These are phyloP conservation scores for Pontederia crassipes DNA, from an alignment of 176 grass and related monocot species.

Conservation along the genomic window DNA sequence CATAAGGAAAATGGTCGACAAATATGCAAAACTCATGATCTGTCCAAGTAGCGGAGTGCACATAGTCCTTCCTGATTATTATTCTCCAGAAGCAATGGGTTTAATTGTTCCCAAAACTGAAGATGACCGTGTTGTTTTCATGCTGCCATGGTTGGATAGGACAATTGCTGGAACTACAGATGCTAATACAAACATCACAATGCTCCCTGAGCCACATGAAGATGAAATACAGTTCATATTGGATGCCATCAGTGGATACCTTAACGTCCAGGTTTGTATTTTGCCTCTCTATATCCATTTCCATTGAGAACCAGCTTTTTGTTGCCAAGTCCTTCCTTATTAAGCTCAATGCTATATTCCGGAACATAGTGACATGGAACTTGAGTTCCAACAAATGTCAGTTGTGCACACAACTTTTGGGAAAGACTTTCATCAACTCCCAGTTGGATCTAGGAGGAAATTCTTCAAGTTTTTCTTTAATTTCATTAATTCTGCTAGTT, in stretches of 20 bases:
- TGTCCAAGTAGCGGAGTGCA: slow-evolving; percentile 82
- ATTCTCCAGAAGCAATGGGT: slow-evolving; percentile 85
- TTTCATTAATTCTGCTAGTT: too few relatives aligned
- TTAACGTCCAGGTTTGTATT: slow-evolving; percentile 80
- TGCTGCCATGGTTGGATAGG: slow-evolving; percentile 94
- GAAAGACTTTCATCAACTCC: too few relatives aligned
- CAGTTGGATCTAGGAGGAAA: too few relatives aligned
- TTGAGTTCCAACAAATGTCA: too few relatives aligned
- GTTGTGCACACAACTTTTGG: too few relatives aligned
- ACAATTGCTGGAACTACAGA: slow-evolving; percentile 79
- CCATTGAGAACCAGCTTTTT: not conserved
- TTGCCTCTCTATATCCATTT: slow-evolving; percentile 3
- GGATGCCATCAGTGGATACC: slow-evolving; percentile 85
- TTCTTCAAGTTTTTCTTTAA: too few relatives aligned
- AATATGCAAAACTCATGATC: slow-evolving; percentile 54
- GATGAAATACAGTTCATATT: slow-evolving; percentile 99
- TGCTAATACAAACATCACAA: slow-evolving; percentile 67
- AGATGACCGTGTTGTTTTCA: slow-evolving; percentile 93
- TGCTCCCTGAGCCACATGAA: slow-evolving; percentile 96
- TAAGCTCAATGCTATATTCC: not conserved
- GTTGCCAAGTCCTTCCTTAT: not conserved
- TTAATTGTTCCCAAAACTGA: slow-evolving; percentile 97
- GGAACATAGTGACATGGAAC: too few relatives aligned
- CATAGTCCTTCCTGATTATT: slow-evolving; percentile 94
- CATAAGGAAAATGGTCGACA: slow-evolving; percentile 81